These are phyloP conservation scores for Crithidia fasciculata DNA, from an alignment of 208 protist genomes.

Conservation along the genomic window DNA sequence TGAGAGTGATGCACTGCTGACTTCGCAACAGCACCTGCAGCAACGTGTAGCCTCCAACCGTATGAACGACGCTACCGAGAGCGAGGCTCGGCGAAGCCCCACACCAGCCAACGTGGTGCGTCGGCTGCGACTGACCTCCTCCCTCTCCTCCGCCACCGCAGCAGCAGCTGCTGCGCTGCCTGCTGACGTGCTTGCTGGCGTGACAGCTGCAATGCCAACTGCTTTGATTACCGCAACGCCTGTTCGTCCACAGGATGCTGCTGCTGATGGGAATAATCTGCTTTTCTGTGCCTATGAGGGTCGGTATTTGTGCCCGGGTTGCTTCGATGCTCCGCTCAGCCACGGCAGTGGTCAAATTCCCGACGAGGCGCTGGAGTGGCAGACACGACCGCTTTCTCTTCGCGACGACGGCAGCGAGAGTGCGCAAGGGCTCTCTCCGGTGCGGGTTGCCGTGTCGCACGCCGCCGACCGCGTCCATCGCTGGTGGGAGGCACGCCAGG, in stretches of 20 bases:
- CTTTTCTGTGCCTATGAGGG: slow-evolving; percentile 30
- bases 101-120: not conserved
- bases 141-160: not conserved
- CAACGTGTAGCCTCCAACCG: not conserved
- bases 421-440: not conserved
- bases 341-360: not conserved
- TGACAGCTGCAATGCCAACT: not conserved
- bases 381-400: not conserved
- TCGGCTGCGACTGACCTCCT: not conserved
- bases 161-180: not conserved
- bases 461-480: slow-evolving; percentile 5
- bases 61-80: not conserved
- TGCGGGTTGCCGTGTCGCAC: not conserved
- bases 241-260: too few relatives aligned
- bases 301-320: slow-evolving; percentile 20
- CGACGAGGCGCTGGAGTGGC: slow-evolving; percentile 5
- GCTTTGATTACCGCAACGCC: too few relatives aligned
- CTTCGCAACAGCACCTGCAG: not conserved
- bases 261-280: not conserved
- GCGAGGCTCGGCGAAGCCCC: not conserved
- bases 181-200: not conserved
- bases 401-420: not conserved
- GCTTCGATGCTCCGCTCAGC: not conserved
- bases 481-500: slow-evolving; percentile 16
- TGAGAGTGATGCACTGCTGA: not conserved